A percentile compares a stretch with the other conserved stretches of the same genome.
phyloP scores from a whole-genome alignment of 352 stramenopile species.

The Blastocystis sp. region DNA sequence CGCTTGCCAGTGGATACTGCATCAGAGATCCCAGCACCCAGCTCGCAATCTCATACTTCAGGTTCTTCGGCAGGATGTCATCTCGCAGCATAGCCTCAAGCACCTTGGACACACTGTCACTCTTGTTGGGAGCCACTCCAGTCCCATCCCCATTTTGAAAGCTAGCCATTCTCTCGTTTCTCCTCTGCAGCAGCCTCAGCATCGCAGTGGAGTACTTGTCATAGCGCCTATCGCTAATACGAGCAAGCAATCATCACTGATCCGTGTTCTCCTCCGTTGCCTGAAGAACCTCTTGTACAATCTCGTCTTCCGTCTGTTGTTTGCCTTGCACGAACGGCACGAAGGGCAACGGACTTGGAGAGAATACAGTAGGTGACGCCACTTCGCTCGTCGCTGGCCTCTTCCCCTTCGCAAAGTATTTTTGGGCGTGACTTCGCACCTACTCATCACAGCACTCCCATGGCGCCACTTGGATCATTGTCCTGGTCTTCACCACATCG shows the following conservation, averaged over 20 bases:
- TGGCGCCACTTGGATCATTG: conserved; percentile 24
- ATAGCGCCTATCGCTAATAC: neutral
- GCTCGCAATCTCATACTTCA: neutral
- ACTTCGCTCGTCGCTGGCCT: neutral
- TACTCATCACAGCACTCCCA: neutral
- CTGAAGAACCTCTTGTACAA: too few relatives aligned
- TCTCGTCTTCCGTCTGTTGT: too few relatives aligned
- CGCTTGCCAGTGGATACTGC: too few relatives aligned
- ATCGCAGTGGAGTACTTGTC: neutral
- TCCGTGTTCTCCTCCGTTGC: too few relatives aligned
- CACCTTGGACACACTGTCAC: too few relatives aligned
- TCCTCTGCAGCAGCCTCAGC: neutral
- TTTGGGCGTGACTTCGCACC: conserved; percentile 56
- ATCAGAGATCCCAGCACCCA: neutral
- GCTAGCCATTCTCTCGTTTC: neutral
- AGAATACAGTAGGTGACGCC: too few relatives aligned
- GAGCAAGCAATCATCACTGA: too few relatives aligned
- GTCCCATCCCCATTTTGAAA: neutral
- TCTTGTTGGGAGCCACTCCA: too few relatives aligned
- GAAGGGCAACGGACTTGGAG: too few relatives aligned
- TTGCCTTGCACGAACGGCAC: too few relatives aligned
- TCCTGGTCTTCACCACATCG: neutral
- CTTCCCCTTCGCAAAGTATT: conserved; percentile 14
- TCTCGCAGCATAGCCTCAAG: too few relatives aligned
- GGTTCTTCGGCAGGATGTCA: too few relatives aligned